Base-by-base conservation (phyloP, 306 rosid species). In the Erythrophleum fordii region DNA sequence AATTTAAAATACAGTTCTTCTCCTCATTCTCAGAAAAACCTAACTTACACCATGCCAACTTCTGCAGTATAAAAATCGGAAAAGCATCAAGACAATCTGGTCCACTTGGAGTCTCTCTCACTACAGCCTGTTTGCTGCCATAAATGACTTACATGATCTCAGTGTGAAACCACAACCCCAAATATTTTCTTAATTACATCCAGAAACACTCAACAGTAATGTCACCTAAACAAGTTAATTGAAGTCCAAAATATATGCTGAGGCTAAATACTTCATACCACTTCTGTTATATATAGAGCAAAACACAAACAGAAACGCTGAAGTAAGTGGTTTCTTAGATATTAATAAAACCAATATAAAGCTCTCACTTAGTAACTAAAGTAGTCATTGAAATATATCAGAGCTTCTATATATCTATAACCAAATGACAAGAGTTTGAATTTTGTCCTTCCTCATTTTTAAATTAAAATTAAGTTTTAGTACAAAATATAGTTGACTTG, bases 101-200 rank as follows among this genome's bases (percentile, higher is more conserved):
- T 75, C 83, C 90, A 83, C 86, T 22, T 11, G 52, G 69, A 34
- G 84, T 79, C 80, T 62, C 77, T 79, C 66, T 79, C 86, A 72
- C 58, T 67, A 80, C 83, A 80, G 76, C 51, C 34, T 31, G 4
- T 31, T 31, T 31, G 34, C 34, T 31, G 34, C 34, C 75, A 72
- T 39, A 67, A 29, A 23, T 55, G 66, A 75, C 53, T 70, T 41
- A 71, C 39, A 65, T 48, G 75, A 86, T 71, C 89, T 82, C 20
- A 49, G 64, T 82, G 73, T 66, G 66, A n/a, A n/a, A n/a, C n/a
- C n/a, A n/a, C n/a, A n/a, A 39, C 78, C 69, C 52, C 77, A 62
- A 59, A 13, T 0, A 68, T 77, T 79, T 58, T 74, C 73, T 78
- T 48, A 1, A 3, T 48, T 78, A 20, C 77, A 73, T 78, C 82